Evolutionary conservation across 179 eudicot genomes (phyloP).

Genomic region (Amaranthus tricolor): DNA sequence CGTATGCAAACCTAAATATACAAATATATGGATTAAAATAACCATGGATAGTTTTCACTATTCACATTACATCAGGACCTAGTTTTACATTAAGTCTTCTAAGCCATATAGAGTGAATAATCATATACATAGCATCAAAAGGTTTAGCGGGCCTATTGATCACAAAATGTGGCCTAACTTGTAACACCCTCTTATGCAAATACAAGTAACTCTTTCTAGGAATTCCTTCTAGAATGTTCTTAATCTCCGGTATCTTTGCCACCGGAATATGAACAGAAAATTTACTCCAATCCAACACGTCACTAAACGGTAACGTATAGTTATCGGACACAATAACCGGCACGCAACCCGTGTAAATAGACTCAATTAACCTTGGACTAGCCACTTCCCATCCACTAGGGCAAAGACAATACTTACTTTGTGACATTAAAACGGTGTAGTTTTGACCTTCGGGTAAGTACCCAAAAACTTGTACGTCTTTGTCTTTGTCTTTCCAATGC

Average conservation of each 20-base stretch:
- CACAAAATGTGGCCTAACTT: conserved; percentile 56
- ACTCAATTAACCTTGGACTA: conserved; percentile 53
- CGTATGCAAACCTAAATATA: not conserved
- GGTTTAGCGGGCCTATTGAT: conserved; percentile 43
- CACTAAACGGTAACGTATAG: conserved; percentile 51
- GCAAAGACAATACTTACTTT: conserved; percentile 51
- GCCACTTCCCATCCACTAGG: conserved; percentile 74
- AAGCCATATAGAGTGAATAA: conserved; percentile 61
- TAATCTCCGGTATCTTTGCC: conserved; percentile 39
- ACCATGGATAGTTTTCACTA: not conserved
- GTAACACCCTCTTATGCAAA: conserved; percentile 43
- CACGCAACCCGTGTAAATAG: conserved; percentile 49
- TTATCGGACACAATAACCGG: conserved; percentile 48
- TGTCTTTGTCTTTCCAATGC: conserved; percentile 56
- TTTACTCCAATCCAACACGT: conserved; percentile 52
- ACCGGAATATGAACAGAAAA: conserved; percentile 42
- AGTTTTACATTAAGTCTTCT: conserved; percentile 46
- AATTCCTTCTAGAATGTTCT: conserved; percentile 44
- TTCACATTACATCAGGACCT: conserved; percentile 16
- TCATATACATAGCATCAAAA: conserved; percentile 52
- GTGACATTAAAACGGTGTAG: conserved; percentile 33
- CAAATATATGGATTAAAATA: not conserved
- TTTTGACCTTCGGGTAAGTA: conserved; percentile 37
- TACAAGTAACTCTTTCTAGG: conserved; percentile 35
- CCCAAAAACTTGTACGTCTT: conserved; percentile 36